Conservation (phyloP, 805 yeast genomes). For the Candida endomychidarum region DNA sequence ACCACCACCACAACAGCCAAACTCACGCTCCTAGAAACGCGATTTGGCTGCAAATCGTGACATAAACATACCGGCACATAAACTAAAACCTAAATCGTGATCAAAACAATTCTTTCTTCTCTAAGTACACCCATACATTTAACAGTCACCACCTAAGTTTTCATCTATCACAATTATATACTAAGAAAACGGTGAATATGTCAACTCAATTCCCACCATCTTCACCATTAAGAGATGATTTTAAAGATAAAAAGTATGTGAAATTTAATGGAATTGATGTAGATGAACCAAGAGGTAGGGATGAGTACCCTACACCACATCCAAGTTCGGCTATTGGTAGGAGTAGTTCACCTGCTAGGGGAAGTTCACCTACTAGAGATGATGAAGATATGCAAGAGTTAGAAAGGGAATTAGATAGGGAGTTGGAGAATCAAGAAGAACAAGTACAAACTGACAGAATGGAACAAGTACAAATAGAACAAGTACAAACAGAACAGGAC, state of each 20-base stretch:
- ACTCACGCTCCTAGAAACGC: too few relatives aligned
- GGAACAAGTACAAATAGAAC: neutral
- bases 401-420: too few relatives aligned
- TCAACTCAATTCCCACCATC: conserved; percentile 50
- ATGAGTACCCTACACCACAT: conserved; percentile 61
- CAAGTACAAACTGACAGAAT: neutral
- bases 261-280: conserved; percentile 14
- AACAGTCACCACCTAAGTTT: too few relatives aligned
- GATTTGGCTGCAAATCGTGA: too few relatives aligned
- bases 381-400: too few relatives aligned
- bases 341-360: conserved; percentile 48
- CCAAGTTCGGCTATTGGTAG: conserved; percentile 54
- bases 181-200: conserved; percentile 1
- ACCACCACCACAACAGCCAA: too few relatives aligned
- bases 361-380: too few relatives aligned
- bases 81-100: conserved; percentile 7
- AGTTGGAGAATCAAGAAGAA: conserved; percentile 1
- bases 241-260: conserved; percentile 3
- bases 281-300: neutral
- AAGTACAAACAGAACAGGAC: neutral
- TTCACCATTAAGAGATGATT: conserved; percentile 40
- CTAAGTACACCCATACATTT: too few relatives aligned
- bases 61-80: too few relatives aligned
- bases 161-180: too few relatives aligned
- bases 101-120: neutral